Percentiles rank a stretch among this genome's conserved stretches.
These are phyloP conservation scores for Alternaria brassicicola DNA, from an alignment of 2,329 filamentous ascomycete species.

Conservation along the genomic window DNA sequence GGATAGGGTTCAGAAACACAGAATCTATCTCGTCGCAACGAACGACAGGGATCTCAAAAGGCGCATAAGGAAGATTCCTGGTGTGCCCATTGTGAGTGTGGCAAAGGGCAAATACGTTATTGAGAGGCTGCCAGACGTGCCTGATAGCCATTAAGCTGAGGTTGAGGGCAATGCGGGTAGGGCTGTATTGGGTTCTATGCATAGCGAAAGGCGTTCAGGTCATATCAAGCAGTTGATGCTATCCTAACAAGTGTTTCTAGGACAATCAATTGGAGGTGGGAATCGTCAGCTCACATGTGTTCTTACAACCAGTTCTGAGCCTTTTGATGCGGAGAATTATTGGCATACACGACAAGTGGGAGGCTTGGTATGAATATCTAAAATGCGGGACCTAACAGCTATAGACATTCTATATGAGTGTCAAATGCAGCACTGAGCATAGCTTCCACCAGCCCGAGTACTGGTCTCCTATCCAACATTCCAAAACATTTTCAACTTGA, in stretches of 20 bases:
- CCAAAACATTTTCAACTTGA: not conserved
- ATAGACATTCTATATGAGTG: not conserved
- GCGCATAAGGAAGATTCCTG: slow-evolving; percentile 80
- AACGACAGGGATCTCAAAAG: slow-evolving; percentile 71
- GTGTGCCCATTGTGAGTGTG: slow-evolving; percentile 79
- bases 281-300: not conserved
- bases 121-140: slow-evolving; percentile 85
- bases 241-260: not conserved
- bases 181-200: slow-evolving; percentile 3
- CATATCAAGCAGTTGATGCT: not conserved
- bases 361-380: not conserved
- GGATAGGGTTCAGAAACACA: slow-evolving; percentile 53
- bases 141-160: slow-evolving; percentile 58
- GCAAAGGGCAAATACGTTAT: slow-evolving; percentile 92
- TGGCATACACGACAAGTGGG: no score
- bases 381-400: not conserved
- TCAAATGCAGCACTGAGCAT: not conserved
- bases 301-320: not conserved
- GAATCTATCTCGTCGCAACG: slow-evolving; percentile 54
- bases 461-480: not conserved
- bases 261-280: not conserved
- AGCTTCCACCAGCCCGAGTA: not conserved
- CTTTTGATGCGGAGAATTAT: not conserved
- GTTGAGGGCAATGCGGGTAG: not conserved
- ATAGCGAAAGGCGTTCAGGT: slow-evolving; percentile 14